phyloP scores from a whole-genome alignment of 148 eudicot species.

The Vaccinium vitisidaea region DNA sequence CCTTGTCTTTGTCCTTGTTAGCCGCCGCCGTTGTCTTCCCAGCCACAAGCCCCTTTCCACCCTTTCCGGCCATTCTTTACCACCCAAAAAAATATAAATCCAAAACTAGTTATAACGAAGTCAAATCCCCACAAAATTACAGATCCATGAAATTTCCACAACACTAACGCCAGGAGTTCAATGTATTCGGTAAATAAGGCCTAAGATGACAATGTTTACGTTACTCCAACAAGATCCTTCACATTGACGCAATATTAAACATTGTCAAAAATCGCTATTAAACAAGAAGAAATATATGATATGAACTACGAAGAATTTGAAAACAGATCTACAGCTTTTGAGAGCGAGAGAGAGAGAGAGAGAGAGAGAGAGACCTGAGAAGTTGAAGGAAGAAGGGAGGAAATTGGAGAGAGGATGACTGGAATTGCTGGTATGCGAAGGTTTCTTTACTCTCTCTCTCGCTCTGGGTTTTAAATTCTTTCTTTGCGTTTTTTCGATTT shows the following conservation, averaged over 20 bases:
- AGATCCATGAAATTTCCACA: not conserved
- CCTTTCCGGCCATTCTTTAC: slow-evolving; percentile 70
- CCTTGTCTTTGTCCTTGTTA: slow-evolving; percentile 35
- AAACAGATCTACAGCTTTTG: not conserved
- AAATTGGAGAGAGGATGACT: not conserved
- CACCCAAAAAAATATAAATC: not conserved
- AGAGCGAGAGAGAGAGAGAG: not conserved
- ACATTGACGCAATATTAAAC: not conserved
- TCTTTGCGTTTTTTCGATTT: not conserved
- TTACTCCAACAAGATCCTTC: too few relatives aligned
- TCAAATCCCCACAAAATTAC: not conserved
- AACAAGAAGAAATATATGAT: too few relatives aligned
- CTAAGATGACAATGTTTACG: not conserved
- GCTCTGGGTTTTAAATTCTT: not conserved
- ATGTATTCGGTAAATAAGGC: too few relatives aligned
- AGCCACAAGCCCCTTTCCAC: slow-evolving; percentile 71
- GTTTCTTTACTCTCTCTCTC: too few relatives aligned
- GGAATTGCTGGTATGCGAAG: not conserved
- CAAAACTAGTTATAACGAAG: not conserved
- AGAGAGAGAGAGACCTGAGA: slow-evolving; percentile 22
- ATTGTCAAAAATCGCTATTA: too few relatives aligned
- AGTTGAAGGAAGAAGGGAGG: not conserved
- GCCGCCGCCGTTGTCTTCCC: slow-evolving; percentile 70
- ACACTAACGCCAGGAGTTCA: not conserved
- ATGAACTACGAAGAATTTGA: not conserved